phyloP scores from a whole-genome alignment of 2,329 filamentous ascomycete species.

The Microdochium bolleyi region DNA sequence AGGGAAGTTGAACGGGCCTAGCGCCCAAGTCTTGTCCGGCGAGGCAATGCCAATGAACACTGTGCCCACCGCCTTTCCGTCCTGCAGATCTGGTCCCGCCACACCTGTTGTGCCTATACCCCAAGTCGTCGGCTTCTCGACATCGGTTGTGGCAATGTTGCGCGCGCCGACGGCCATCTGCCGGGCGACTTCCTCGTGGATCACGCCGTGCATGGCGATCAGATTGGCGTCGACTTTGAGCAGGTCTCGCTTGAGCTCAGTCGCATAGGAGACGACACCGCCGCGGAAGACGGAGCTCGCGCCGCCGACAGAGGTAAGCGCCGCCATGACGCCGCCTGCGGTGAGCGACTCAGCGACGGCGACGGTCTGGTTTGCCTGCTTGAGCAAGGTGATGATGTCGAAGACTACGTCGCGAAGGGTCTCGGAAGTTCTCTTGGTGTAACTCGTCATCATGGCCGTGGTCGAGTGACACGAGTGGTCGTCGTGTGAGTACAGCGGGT shows the following conservation, averaged over 20 bases:
- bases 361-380: neutral
- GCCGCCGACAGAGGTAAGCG: constrained; percentile 19
- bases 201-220: constrained; percentile 13
- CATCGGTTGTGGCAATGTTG: constrained; percentile 3
- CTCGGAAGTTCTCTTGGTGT: constrained; percentile 1
- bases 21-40: constrained; percentile 4
- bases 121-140: constrained; percentile 10
- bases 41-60: constrained; percentile 11
- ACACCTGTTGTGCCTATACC: constrained; percentile 16
- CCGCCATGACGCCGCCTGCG: constrained; percentile 20
- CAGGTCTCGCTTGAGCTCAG: constrained; percentile 16
- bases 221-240: constrained; percentile 14
- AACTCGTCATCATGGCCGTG: neutral
- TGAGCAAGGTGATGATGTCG: constrained; percentile 5
- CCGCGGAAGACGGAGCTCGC: constrained; percentile 22
- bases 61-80: constrained; percentile 15
- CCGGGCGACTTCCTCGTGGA: constrained; percentile 13
- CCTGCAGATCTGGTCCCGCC: constrained; percentile 14
- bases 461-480: neutral
- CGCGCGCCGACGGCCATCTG: constrained; percentile 12
- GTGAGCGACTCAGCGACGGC: constrained; percentile 23
- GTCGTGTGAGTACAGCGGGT: too few species aligned
- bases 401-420: constrained; percentile 5
- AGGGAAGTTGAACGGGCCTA: constrained; percentile 13
- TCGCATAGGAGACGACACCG: constrained; percentile 23